Conservation (phyloP, 768 basidiomycete species). For the Austroboletus festivus region DNA sequence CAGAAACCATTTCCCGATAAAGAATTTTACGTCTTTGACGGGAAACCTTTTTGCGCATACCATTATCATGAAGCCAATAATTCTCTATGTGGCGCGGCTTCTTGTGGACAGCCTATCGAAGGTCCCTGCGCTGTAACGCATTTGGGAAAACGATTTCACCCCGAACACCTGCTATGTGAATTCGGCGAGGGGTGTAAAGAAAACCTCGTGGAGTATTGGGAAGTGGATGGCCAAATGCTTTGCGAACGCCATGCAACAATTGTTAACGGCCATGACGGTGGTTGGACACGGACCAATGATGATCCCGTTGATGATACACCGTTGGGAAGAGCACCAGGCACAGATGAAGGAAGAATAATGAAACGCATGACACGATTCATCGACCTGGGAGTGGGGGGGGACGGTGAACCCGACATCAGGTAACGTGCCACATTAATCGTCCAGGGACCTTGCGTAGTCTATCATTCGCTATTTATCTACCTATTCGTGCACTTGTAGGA, state of each 20-base stretch:
- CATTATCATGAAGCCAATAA: constrained; percentile 93
- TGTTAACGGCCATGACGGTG: constrained; percentile 23
- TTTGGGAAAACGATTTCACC: constrained; percentile 77
- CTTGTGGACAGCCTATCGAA: constrained; percentile 87
- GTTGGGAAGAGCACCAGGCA: constrained; percentile 7
- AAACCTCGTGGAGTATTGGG: constrained; percentile 81
- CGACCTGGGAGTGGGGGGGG: constrained; percentile 47
- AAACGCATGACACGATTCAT: constrained; percentile 82
- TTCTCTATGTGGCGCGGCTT: constrained; percentile 76
- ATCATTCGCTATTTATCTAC: constrained; percentile 17
- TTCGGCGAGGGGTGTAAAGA: constrained; percentile 52
- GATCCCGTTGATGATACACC: constrained; percentile 11
- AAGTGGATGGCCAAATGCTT: constrained; percentile 79
- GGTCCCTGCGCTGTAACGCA: constrained; percentile 90
- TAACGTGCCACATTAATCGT: constrained; percentile 23
- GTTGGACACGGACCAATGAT: constrained; percentile 14
- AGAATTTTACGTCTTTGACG: constrained; percentile 87
- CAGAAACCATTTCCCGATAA: constrained; percentile 90
- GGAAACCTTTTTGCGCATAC: constrained; percentile 86
- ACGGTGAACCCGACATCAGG: constrained; percentile 31
- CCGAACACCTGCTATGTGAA: constrained; percentile 86
- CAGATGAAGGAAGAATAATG: constrained; percentile 52
- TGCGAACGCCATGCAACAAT: constrained; percentile 74
- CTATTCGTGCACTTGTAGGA: constrained; percentile 20
- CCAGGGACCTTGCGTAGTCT: constrained; percentile 16